These are phyloP conservation scores for Colletotrichum musicola DNA, from an alignment of 2,329 filamentous ascomycete species.

Conservation along the genomic window DNA sequence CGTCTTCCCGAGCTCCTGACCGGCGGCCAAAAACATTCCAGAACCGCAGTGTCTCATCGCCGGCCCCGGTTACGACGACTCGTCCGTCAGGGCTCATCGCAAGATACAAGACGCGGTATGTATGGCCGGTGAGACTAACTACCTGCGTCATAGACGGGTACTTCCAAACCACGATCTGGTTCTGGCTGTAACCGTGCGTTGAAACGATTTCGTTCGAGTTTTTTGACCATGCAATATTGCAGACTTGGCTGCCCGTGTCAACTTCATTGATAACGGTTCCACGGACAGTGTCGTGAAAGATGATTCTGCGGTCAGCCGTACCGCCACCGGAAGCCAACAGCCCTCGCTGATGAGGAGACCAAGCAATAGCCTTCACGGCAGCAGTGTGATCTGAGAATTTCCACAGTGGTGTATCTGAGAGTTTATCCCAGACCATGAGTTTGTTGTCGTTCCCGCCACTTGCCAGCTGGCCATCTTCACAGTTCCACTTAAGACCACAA, in stretches of 20 bases:
- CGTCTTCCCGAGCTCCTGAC: constrained; percentile 77
- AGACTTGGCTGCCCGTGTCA: constrained; percentile 98
- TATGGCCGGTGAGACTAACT: constrained; percentile 94
- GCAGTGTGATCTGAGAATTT: constrained; percentile 96
- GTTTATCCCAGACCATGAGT: constrained; percentile 97
- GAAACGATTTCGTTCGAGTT: constrained; percentile 98
- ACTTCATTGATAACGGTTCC: constrained; percentile 86
- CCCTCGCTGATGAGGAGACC: constrained; percentile 96
- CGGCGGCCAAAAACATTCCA: constrained; percentile 96
- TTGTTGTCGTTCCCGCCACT: constrained; percentile 99
- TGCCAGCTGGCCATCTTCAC: constrained; percentile 92
- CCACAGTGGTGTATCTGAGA: constrained; percentile 91
- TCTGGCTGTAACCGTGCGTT: constrained; percentile 97
- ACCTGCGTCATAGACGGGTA: constrained; percentile 99
- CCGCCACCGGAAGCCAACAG: constrained; percentile 96
- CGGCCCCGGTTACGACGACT: constrained; percentile 93
- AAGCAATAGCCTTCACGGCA: constrained; percentile 96
- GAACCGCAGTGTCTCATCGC: constrained; percentile 95
- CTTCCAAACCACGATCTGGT: constrained; percentile 99
- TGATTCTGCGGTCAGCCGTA: constrained; percentile 95
- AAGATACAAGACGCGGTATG: constrained; percentile 94
- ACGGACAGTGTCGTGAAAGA: constrained; percentile 96
- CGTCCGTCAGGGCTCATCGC: constrained; percentile 97
- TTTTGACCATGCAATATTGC: constrained; percentile 96
- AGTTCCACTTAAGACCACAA: constrained; percentile 96